Base-by-base conservation (phyloP, 2,329 filamentous ascomycete genomes). In the Leptographium galeiforme region DNA sequence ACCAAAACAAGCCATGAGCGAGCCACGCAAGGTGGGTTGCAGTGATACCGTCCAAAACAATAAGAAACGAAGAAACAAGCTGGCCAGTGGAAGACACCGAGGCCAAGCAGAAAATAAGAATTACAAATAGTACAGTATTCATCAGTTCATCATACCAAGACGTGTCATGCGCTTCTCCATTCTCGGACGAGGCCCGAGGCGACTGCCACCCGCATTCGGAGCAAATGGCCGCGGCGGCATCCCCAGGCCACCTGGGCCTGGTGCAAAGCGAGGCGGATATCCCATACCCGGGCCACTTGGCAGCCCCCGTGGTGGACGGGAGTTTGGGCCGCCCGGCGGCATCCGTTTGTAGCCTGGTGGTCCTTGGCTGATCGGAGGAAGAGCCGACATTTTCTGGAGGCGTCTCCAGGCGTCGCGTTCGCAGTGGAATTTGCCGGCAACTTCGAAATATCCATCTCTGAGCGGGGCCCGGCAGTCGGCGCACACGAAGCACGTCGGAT, bases 391-490 rank as follows among this genome's bases (percentile, higher is more conserved):
- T 56, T 62, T 61, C 56, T 63, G 61, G 34, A 74, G 67, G 41
- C 77, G 68, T 51, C 75, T 72, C 66, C 82, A 83, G 6, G 89
- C 90, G 65, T 97, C 89, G 46, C 83, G 80, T 67, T 97, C 91
- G 67, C 91, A 98, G 64, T 86, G 95, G 0, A 86, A 81, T 46
- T 73, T 76, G 30, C 87, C 87, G 43, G 80, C 81, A 60, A 95
- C 84, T 66, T 97, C 90, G 62, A 93, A 96, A 66, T 97, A 97
- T 57, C 93, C 91, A 46, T 91, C 84, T 19, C 79, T 77, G 13
- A 97, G 74, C 2, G 84, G 80, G 48, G 80, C 69, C 36, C 81
- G 79, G 64, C 91, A 97, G 60, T 88, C 84, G 46, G 77, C 76
- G 64, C 93, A 97, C 49, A 82, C 84, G 69, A 98, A 88, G 69